Evolutionary conservation across 768 basidiomycete genomes (phyloP).

Genomic region (Lactarius evosmus): DNA sequence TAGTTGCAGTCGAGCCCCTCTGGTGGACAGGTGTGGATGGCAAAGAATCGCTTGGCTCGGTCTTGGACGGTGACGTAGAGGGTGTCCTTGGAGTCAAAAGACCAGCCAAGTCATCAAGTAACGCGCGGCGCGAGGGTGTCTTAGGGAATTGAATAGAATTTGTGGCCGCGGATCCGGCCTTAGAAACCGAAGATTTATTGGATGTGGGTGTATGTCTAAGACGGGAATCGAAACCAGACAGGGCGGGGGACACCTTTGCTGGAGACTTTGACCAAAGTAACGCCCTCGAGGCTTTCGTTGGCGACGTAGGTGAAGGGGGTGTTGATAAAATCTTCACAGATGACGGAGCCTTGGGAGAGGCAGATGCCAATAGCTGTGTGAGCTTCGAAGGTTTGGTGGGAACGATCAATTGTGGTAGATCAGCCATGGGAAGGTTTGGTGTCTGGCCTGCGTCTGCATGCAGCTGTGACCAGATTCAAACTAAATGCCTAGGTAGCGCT

Average conservation of each 20-base stretch:
- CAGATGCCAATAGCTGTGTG: constrained; percentile 67
- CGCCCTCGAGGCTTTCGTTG: constrained; percentile 33
- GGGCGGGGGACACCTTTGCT: constrained; percentile 26
- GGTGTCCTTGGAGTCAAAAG: constrained; percentile 40
- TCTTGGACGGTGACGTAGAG: constrained; percentile 25
- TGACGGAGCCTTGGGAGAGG: constrained; percentile 57
- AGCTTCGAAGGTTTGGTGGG: constrained; percentile 59
- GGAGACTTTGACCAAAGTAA: constrained; percentile 40
- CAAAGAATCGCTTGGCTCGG: constrained; percentile 37
- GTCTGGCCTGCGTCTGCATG: constrained; percentile 43
- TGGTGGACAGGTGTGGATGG: constrained; percentile 70
- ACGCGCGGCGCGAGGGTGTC: constrained; percentile 53
- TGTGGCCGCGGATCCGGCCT: constrained; percentile 42
- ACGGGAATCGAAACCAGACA: constrained; percentile 45
- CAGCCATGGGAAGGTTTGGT: constrained; percentile 61
- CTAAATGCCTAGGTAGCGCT: not conserved
- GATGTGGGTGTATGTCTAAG: constrained; percentile 46
- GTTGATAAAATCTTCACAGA: constrained; percentile 35
- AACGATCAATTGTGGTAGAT: constrained; percentile 57
- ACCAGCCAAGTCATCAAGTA: constrained; percentile 36
- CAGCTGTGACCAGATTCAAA: constrained; percentile 42
- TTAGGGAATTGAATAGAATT: constrained; percentile 53
- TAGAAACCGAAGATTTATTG: constrained; percentile 29
- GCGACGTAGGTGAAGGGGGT: constrained; percentile 34
- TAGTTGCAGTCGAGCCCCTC: constrained; percentile 49